Evolutionary conservation across 1,284 basidiomycete species (phyloP).

Genomic region (Sanghuangporus baumii): DNA sequence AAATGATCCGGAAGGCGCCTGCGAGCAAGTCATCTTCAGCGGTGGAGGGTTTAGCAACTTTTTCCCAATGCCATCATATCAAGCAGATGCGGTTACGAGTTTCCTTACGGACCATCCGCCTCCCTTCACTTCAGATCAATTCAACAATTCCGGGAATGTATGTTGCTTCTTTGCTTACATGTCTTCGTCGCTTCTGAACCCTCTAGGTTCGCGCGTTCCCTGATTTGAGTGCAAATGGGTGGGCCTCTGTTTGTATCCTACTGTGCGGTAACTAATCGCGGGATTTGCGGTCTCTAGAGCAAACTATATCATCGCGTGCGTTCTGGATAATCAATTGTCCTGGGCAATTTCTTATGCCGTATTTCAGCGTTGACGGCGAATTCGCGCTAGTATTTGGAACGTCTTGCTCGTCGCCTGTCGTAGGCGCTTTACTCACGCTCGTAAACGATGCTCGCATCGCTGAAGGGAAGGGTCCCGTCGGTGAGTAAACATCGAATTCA

Average conservation of each 20-base stretch:
- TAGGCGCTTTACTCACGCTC: conserved; percentile 29
- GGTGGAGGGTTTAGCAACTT: conserved; percentile 34
- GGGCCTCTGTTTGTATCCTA: not conserved
- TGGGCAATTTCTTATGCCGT: conserved; percentile 12
- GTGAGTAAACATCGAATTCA: conserved; percentile 5
- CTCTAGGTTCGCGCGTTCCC: conserved; percentile 21
- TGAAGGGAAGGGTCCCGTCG: conserved; percentile 25
- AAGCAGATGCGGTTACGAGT: conserved; percentile 22
- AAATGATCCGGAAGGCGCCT: conserved; percentile 24
- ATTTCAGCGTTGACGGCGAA: conserved; percentile 16
- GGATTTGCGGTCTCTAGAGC: conserved; percentile 7
- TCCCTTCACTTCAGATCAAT: conserved; percentile 25
- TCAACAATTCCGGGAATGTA: conserved; percentile 27
- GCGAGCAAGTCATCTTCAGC: conserved; percentile 25
- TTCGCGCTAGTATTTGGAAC: conserved; percentile 23
- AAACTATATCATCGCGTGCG: conserved; percentile 21
- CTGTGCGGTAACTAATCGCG: not conserved
- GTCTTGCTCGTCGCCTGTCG: conserved; percentile 25
- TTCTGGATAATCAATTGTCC: not conserved
- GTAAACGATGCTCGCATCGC: conserved; percentile 31
- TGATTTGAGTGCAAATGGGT: conserved; percentile 21
- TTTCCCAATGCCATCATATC: conserved; percentile 30
- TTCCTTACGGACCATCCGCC: conserved; percentile 26
- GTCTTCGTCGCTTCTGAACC: not conserved
- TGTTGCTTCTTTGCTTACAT: conserved; percentile 12